Conservation (phyloP, 352 stramenopile species). For the Pythium oligandrum region DNA sequence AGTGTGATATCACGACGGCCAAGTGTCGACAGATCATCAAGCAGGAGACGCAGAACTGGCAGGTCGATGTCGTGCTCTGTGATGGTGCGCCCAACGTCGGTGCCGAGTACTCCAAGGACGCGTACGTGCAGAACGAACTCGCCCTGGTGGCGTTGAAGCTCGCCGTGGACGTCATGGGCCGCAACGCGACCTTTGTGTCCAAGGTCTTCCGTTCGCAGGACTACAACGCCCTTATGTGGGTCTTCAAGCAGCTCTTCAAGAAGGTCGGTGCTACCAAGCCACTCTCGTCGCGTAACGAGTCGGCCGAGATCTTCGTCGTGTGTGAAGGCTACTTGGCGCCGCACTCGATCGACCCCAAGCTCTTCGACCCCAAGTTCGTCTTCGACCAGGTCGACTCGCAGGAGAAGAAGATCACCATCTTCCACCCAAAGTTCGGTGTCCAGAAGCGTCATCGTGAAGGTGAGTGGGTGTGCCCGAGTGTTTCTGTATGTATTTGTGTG, state of each 20-base stretch:
- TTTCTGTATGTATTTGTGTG: slow-evolving; percentile 20
- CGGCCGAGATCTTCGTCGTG: slow-evolving; percentile 99
- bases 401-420: slow-evolving; percentile 93
- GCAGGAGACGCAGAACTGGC: slow-evolving; percentile 90
- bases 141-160: slow-evolving; percentile 96
- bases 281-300: slow-evolving; percentile 96
- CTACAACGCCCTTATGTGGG: slow-evolving; percentile 98
- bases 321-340: slow-evolving; percentile 95
- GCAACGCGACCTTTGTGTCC: slow-evolving; percentile 91
- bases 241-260: slow-evolving; percentile 99
- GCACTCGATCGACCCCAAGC: slow-evolving; percentile 95
- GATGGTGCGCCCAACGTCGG: slow-evolving; percentile 99
- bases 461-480: slow-evolving; percentile 29
- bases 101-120: slow-evolving; percentile 97
- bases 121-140: slow-evolving; percentile 99
- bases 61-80: slow-evolving; percentile 97
- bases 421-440: slow-evolving; percentile 97
- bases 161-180: slow-evolving; percentile 95
- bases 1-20: slow-evolving; percentile 94
- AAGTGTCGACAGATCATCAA: slow-evolving; percentile 90
- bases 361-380: slow-evolving; percentile 97
- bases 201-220: slow-evolving; percentile 98
- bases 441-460: slow-evolving; percentile 92
- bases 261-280: slow-evolving; percentile 98
- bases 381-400: slow-evolving; percentile 93